Conservation (phyloP, 2,329 filamentous ascomycete genomes). For the Aspergillus flavus region DNA sequence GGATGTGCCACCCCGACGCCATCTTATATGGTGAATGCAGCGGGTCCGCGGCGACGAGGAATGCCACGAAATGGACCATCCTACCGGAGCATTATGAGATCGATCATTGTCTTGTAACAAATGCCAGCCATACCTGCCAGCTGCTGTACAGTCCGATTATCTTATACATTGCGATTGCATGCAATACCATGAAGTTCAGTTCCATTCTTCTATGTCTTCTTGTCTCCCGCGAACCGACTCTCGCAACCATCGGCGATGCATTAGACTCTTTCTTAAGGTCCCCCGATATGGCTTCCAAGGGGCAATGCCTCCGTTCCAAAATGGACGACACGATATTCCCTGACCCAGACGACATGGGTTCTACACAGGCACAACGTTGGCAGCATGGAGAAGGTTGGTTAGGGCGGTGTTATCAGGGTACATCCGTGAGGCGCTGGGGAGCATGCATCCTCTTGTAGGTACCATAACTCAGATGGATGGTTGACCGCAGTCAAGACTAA, state of each 20-base stretch:
- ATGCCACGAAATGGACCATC: background rate
- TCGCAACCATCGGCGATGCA: slow-evolving; percentile 37
- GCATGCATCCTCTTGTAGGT: slow-evolving; percentile 10
- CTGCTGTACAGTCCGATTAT: slow-evolving; percentile 3
- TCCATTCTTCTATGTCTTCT: slow-evolving; percentile 6
- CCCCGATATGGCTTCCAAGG: slow-evolving; percentile 32
- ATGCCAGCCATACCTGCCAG: slow-evolving; percentile 3
- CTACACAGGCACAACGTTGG: background rate
- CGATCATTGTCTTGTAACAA: background rate
- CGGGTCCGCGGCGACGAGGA: background rate
- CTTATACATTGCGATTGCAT: slow-evolving; percentile 5
- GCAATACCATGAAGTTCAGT: slow-evolving; percentile 7
- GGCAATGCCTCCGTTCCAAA: slow-evolving; percentile 2
- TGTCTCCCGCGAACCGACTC: background rate
- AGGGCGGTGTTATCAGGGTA: slow-evolving; percentile 6
- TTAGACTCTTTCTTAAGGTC: slow-evolving; percentile 39
- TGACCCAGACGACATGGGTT: background rate
- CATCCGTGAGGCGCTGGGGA: slow-evolving; percentile 11
- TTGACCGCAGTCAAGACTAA: background rate
- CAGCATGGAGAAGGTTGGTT: slow-evolving; percentile 3
- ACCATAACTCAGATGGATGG: background rate
- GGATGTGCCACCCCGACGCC: background rate
- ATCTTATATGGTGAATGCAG: background rate
- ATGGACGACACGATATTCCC: background rate
- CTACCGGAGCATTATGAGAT: background rate